Evolutionary conservation across 345 rosid genomes (phyloP).

Genomic region (Eucalyptus marginata): DNA sequence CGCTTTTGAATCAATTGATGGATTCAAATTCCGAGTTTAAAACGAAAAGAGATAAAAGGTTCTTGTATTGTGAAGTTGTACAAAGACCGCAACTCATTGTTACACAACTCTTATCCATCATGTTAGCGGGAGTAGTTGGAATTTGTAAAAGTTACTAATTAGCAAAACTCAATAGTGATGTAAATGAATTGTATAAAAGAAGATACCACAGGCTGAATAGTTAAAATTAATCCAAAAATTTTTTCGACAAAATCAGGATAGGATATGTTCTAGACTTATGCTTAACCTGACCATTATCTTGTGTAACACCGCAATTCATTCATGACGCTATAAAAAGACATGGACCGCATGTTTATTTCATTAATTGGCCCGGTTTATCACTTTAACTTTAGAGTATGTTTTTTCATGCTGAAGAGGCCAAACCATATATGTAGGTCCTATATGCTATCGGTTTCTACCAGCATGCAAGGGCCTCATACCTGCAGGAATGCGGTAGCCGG

Average conservation of each 20-base stretch:
- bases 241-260: neutral
- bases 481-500: conserved; percentile 4
- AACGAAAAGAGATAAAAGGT: neutral
- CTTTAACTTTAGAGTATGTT: neutral
- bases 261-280: neutral
- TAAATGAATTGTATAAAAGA: neutral
- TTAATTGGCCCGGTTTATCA: neutral
- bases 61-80: neutral
- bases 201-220: neutral
- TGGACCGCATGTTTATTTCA: neutral
- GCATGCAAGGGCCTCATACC: neutral
- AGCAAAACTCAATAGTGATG: neutral
- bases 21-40: neutral
- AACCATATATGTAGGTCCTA: neutral
- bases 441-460: neutral
- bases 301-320: neutral
- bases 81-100: neutral
- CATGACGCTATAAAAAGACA: neutral
- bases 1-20: neutral
- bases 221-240: neutral
- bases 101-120: neutral
- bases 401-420: neutral
- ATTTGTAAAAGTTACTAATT: neutral
- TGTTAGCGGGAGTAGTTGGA: neutral
- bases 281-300: neutral